Base-by-base conservation (phyloP, 257 asterid species). In the Fraxinus quadrangulata region DNA sequence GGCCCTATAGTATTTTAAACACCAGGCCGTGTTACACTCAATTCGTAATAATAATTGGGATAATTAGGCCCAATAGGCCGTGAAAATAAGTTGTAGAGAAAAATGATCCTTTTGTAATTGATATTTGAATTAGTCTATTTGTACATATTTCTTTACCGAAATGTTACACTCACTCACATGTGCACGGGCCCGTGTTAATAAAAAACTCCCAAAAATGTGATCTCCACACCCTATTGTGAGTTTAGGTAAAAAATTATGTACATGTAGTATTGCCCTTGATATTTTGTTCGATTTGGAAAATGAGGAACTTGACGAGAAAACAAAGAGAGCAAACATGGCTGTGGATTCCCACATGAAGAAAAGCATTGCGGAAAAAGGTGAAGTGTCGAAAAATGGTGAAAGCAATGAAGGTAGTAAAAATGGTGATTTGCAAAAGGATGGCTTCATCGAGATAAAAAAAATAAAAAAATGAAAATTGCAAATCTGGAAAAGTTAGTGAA, bases 81-180 rank as follows among this genome's bases (percentile, higher is more conserved):
- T 1, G 81, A 77, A 3, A 74, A 79, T 36, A 81, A 69, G 63
- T 75, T 47, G 61, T 61, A 7, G 84, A 61, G 0, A 78, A 79
- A 13, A 79, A 79, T 0, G 88, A 80, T 75, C 40, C 26, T 37
- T 26, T 26, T 26, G 28, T 26, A 26, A 26, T 26, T 26, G 28
- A 26, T 26, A 26, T 26, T 26, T 26, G 28, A 26, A 26, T 26
- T 26, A 26, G 28, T 26, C 28, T 26, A 26, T 26, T 26, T 26
- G 28, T 26, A 26, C 28, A 26, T 26, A 26, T 26, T 26, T 26
- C 28, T 26, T 26, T 26, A 26, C 28, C 28, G 28, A 26, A 26
- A 26, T 26, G 28, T 26, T 26, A 26, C 28, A 26, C 28, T 26
- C 28, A 26, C 28, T 26, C 28, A 26, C 28, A 26, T 26, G 28